Evolutionary conservation across 257 asterid species (phyloP), one percentile per base, ranked within the genome.

Genomic region (Agastache rugosa): DNA sequence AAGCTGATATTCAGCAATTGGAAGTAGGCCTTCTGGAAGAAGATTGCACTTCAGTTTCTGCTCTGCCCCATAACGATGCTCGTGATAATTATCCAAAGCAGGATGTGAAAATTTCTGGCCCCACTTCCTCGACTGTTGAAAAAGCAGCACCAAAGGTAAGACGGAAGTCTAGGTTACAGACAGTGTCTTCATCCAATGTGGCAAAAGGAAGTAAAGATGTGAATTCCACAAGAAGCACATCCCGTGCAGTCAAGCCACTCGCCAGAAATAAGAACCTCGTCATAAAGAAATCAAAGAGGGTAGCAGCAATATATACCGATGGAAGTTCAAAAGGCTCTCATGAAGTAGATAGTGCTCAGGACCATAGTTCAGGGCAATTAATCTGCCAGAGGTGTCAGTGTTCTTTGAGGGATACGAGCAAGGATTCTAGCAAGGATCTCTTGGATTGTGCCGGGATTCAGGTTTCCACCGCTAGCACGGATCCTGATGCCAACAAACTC

Each of bases 301-400:
- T 74, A 34, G 72, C 85, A 34, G 72, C 85, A 10, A 16, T 66
- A 55, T 63, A 73, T 55, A 68, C 71, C 10, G 77, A 73, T 50
- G 77, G 42, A 56, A 69, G 27, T 69, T 75, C 80, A 14, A 53
- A 75, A 55, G 22, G 75, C 62, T 71, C 82, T 53, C 14, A 44
- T 51, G 87, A 73, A 63, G 84, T 68, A 64, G 63, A 77, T 25
- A 75, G 51, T 35, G 75, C 44, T 22, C 35, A 65, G 54, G 87
- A 71, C 63, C 74, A 72, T 53, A 71, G 29, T 14, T 53, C 90
- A 29, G 83, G 65, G 73, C 83, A 79, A 50, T 53, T 85, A 67
- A 76, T 93, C 81, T 94, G 98, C 82, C 95, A 88, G 73, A 92
- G 82, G 76, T 94, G 98, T 76, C 93, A 83, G 77, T 94, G 97